Conservation (phyloP, 1,139 yeast species). For the Hanseniaspora uvarum region DNA sequence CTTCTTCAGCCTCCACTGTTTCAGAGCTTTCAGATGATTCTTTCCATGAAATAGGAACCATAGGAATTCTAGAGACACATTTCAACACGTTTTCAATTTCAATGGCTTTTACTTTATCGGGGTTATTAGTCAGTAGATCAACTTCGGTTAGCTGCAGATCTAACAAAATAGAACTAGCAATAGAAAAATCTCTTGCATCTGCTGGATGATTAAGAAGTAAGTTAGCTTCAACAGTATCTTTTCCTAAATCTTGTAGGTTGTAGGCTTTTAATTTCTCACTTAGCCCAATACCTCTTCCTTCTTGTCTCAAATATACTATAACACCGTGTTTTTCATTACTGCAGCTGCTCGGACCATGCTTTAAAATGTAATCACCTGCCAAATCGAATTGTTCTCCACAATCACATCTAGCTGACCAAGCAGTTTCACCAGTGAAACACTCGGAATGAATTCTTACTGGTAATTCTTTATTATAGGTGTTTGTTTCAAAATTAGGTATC, state of each 20-base stretch:
- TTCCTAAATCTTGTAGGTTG: conserved; percentile 93
- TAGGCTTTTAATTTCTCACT: conserved; percentile 96
- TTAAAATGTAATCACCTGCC: conserved; percentile 76
- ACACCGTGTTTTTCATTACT: conserved; percentile 82
- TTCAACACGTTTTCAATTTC: conserved; percentile 26
- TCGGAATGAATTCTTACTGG: conserved; percentile 85
- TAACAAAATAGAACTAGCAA: conserved; percentile 83
- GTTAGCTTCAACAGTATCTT: conserved; percentile 96
- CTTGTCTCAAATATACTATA: conserved; percentile 90
- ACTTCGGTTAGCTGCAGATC: conserved; percentile 72
- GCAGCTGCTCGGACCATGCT: conserved; percentile 26
- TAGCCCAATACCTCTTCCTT: conserved; percentile 95
- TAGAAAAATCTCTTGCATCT: conserved; percentile 81
- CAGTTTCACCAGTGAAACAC: conserved; percentile 97
- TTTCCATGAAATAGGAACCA: conserved; percentile 93
- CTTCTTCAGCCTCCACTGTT: conserved; percentile 1
- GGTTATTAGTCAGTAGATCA: conserved; percentile 81
- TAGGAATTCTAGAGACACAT: conserved; percentile 72
- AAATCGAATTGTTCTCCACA: conserved; percentile 99
- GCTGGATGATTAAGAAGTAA: conserved; percentile 90
- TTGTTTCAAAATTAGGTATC: conserved; percentile 35
- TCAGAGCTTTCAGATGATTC: conserved; percentile 33
- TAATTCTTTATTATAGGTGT: conserved; percentile 26
- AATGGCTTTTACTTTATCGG: conserved; percentile 90
- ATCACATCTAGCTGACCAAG: conserved; percentile 98